Base-by-base conservation (phyloP, 768 basidiomycete species). In the Mycena capillaripes region DNA sequence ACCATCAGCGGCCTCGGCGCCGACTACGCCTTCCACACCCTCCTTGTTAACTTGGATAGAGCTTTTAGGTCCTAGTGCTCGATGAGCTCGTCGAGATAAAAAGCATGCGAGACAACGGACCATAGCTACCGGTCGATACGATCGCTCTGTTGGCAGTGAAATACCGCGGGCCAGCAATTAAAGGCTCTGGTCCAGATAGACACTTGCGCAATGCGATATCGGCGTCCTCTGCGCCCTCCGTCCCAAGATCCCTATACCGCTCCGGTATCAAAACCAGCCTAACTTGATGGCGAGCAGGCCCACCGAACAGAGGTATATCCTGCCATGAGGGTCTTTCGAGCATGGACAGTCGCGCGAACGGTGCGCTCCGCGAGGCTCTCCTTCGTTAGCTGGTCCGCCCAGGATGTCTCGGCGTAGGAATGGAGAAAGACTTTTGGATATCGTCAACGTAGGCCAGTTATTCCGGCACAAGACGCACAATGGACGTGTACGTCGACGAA, bases 251-350 rank as follows among this genome's bases (percentile, higher is more conserved):
- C 36, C 90, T 91, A 76, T 11, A 46, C n/a, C n/a, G 2, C 16
- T 50, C 36, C 11, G 29, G 36, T 14, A 27, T 44, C 52, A 70
- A 46, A 60, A 53, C 44, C n/a, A 42, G 58, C 19, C 38, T 4
- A 25, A 56, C 30, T 23, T 59, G 42, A 29, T 40, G 32, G 32
- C 21, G 42, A 36, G 3, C 23, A 29, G 52, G 23, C 70, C 57
- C 23, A 90, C 91, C 90, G 83, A 17, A 91, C 90, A 10, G 89
- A 84, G 0, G 92, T 92, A 77, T 87, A 93, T 2, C 91, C 91
- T 4, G 90, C 89, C 83, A 90, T 81, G 17, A 91, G 80, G 4
- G 90, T 92, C 57, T 82, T 81, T 32, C 81, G 85, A 0, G 91
- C 91, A 63, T 92, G 92, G 4, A 87, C 84, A 0, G 89, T 88